Conservation (phyloP, 345 rosid species). For the Rhodamnia argentea region DNA sequence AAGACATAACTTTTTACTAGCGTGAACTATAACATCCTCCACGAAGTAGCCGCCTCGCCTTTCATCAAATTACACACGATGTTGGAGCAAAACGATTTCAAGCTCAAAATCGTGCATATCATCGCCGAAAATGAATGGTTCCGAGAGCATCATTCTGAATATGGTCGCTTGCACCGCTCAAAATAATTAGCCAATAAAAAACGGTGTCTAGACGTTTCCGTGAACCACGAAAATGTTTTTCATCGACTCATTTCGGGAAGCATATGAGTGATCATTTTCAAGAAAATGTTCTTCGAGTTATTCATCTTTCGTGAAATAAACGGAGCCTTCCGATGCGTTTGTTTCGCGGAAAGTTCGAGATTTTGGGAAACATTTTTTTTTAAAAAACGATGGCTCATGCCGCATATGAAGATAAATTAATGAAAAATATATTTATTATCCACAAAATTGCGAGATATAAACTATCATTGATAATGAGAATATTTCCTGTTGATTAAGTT, state of each 20-base stretch:
- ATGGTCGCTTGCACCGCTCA: too few relatives aligned
- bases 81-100: too few relatives aligned
- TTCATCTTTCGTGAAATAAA: neutral
- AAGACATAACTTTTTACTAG: neutral
- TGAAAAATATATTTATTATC: neutral
- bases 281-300: neutral
- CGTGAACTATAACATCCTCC: neutral
- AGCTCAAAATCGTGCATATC: too few relatives aligned
- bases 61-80: too few relatives aligned
- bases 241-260: fast-evolving
- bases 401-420: neutral
- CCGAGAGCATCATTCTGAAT: too few relatives aligned
- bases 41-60: neutral
- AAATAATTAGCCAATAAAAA: too few relatives aligned
- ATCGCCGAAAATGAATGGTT: too few relatives aligned
- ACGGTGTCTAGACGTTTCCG: fast-evolving
- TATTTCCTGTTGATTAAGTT: neutral
- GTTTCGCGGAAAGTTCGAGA: fast-evolving
- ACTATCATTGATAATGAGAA: fast-evolving
- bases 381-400: fast-evolving
- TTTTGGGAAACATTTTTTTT: neutral
- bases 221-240: neutral
- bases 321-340: neutral
- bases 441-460: neutral
- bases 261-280: fast-evolving